Evolutionary conservation across 371 early-diverging fungal genomes (phyloP).

Genomic region (Actinomortierella wolfii): DNA sequence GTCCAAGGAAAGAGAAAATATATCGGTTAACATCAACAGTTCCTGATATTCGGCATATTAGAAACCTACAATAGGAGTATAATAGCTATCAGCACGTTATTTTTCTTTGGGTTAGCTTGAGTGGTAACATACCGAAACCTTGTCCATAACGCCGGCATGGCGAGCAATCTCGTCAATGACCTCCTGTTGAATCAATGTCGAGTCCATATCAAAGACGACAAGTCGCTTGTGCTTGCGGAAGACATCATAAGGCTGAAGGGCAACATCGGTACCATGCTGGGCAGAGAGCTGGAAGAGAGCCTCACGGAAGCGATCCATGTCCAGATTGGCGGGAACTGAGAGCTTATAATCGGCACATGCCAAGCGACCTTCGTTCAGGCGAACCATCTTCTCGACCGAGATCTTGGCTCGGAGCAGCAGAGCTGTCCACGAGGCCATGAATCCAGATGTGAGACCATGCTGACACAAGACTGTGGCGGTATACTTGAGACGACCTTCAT

Average conservation of each 20-base stretch:
- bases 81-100: no score
- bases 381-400: conserved; percentile 80
- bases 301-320: conserved; percentile 65
- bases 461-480: conserved; percentile 85
- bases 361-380: conserved; percentile 70
- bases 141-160: conserved; percentile 86
- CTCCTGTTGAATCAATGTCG: conserved; percentile 96
- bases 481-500: conserved; percentile 77
- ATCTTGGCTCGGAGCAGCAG: conserved; percentile 72
- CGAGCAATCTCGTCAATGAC: conserved; percentile 98
- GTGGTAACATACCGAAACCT: conserved; percentile 78
- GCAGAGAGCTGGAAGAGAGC: conserved; percentile 73
- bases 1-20: neutral
- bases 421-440: conserved; percentile 76
- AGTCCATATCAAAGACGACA: conserved; percentile 98
- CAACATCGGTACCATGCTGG: conserved; percentile 79
- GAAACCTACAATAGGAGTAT: no score
- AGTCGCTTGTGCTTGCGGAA: conserved; percentile 90
- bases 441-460: conserved; percentile 70
- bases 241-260: conserved; percentile 86
- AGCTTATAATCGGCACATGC: conserved; percentile 80
- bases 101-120: neutral
- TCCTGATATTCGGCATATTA: no score
- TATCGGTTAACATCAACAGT: no score
- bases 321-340: conserved; percentile 70